A percentile compares a stretch with the other conserved stretches of the same genome.
phyloP scores from a whole-genome alignment of 345 rosid genomes.

The Cochlearia excelsa region DNA sequence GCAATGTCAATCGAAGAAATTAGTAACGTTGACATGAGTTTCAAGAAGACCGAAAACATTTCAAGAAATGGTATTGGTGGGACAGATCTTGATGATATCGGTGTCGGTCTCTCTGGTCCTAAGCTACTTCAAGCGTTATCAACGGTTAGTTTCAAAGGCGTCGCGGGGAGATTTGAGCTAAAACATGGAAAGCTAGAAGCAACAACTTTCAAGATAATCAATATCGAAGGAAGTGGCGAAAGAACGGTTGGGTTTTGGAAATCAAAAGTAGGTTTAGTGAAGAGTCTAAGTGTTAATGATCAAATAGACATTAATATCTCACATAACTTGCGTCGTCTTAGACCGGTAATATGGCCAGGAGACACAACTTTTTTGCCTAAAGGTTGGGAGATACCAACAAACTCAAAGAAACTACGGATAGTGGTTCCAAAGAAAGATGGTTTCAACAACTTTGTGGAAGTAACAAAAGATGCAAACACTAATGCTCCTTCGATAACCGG shows the following conservation, averaged over 20 bases:
- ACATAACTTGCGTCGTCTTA: constrained; percentile 9
- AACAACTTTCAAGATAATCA: constrained; percentile 43
- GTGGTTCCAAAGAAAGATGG: constrained; percentile 51
- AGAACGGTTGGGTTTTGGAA: constrained; percentile 57
- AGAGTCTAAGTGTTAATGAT: constrained; percentile 3
- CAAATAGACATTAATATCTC: not conserved
- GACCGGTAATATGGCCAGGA: constrained; percentile 35
- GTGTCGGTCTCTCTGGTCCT: constrained; percentile 40
- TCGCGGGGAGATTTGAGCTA: constrained; percentile 42
- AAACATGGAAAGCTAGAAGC: constrained; percentile 38
- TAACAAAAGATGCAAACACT: constrained; percentile 28
- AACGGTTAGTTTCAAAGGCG: constrained; percentile 41
- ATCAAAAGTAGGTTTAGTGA: constrained; percentile 33
- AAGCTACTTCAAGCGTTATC: constrained; percentile 38
- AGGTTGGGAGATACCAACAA: constrained; percentile 51
- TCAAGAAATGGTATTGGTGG: constrained; percentile 9
- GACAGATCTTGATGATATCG: constrained; percentile 44
- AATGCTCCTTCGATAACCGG: constrained; percentile 26
- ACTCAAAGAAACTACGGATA: constrained; percentile 40
- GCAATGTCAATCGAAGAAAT: constrained; percentile 49
- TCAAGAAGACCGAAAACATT: constrained; percentile 24
- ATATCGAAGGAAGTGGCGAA: constrained; percentile 40
- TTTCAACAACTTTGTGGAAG: constrained; percentile 41
- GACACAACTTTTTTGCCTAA: constrained; percentile 32
- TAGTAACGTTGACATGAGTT: constrained; percentile 22